Percentiles rank a stretch among this genome's conserved stretches.
phyloP scores from a whole-genome alignment of 352 stramenopile species.

The Phytophthora kernoviae region DNA sequence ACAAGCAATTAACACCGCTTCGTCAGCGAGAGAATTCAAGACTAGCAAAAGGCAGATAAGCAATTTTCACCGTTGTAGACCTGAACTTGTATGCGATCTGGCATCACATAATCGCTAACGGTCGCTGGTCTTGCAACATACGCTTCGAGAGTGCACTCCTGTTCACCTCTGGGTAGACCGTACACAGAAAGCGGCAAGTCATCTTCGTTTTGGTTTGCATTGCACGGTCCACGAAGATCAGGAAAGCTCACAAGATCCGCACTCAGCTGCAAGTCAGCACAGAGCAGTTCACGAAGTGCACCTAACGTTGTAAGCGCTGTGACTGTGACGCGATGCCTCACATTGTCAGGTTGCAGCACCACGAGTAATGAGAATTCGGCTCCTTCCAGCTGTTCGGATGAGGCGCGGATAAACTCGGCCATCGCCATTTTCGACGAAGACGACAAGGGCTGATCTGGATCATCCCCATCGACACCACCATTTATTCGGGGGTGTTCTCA shows the following conservation, averaged over 20 bases:
- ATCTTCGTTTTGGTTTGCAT: constrained; percentile 30
- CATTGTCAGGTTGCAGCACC: constrained; percentile 75
- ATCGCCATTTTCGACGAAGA: constrained; percentile 28
- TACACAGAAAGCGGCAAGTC: constrained; percentile 46
- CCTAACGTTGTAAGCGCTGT: constrained; percentile 55
- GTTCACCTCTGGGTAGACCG: constrained; percentile 35
- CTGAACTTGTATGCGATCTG: constrained; percentile 78
- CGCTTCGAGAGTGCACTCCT: constrained; percentile 52
- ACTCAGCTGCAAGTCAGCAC: constrained; percentile 58
- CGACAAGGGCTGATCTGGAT: constrained; percentile 7
- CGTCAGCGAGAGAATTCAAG: too few relatives aligned
- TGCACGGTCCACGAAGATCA: constrained; percentile 43
- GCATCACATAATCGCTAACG: constrained; percentile 84
- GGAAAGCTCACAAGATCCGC: constrained; percentile 67
- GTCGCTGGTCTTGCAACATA: constrained; percentile 46
- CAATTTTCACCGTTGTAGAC: constrained; percentile 54
- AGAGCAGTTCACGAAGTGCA: constrained; percentile 60
- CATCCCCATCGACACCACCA: not conserved
- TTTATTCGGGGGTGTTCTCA: constrained; percentile 2
- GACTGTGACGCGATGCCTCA: constrained; percentile 70
- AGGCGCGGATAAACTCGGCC: constrained; percentile 36
- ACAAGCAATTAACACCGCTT: not conserved
- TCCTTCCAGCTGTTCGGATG: constrained; percentile 20
- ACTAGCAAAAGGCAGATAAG: not conserved
- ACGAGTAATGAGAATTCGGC: constrained; percentile 67